Conservation (phyloP, 352 stramenopile genomes). For the Phytophthora quininea region DNA sequence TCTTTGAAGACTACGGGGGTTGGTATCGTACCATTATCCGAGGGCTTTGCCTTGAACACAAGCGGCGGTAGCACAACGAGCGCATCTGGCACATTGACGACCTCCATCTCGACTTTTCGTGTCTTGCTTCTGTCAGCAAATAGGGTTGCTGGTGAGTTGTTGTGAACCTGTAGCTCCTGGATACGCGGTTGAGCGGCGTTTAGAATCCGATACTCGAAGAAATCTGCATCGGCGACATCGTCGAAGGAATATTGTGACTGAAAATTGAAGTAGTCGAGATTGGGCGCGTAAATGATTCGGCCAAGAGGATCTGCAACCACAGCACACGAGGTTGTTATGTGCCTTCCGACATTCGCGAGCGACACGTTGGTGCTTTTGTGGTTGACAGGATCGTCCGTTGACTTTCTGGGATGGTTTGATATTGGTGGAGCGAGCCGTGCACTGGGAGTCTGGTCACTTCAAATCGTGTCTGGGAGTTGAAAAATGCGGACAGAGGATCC, state of each 20-base stretch:
- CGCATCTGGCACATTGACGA: constrained; percentile 53
- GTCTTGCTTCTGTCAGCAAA: constrained; percentile 16
- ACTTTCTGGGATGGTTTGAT: constrained; percentile 3
- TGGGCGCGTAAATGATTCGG: constrained; percentile 50
- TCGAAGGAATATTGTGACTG: constrained; percentile 9
- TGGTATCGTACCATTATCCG: constrained; percentile 16
- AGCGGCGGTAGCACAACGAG: constrained; percentile 56
- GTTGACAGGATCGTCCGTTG: background rate
- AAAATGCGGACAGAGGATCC: constrained; percentile 47
- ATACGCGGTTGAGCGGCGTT: constrained; percentile 13
- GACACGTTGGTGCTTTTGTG: background rate
- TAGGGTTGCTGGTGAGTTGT: constrained; percentile 10
- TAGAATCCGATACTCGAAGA: constrained; percentile 45
- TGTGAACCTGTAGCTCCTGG: constrained; percentile 15
- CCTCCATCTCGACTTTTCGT: constrained; percentile 56
- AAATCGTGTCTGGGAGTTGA: constrained; percentile 39
- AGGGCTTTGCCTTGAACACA: constrained; percentile 35
- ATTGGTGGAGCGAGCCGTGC: constrained; percentile 64
- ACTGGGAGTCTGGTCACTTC: constrained; percentile 42
- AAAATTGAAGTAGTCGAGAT: constrained; percentile 62
- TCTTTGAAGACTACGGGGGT: constrained; percentile 64
- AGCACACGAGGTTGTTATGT: constrained; percentile 6
- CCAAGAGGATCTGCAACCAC: constrained; percentile 36
- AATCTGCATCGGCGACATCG: constrained; percentile 16
- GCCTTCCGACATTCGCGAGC: constrained; percentile 26